Evolutionary conservation across 1,284 basidiomycete species (phyloP).

Genomic region (Malassezia dermatis): DNA sequence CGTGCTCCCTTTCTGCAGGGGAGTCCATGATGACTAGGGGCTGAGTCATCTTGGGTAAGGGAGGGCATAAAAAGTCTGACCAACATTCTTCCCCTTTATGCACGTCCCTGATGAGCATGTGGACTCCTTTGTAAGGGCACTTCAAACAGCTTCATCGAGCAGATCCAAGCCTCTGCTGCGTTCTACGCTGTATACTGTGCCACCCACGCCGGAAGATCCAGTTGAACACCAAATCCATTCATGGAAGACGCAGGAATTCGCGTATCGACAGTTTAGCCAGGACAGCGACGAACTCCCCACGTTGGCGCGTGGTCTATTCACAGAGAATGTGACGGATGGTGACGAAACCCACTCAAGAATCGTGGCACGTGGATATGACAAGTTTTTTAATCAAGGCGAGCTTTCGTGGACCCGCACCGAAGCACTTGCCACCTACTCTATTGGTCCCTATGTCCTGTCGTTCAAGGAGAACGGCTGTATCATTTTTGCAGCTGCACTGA

Average conservation of each 20-base stretch:
- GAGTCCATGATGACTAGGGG: background rate
- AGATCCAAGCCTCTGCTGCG: slow-evolving; percentile 26
- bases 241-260: slow-evolving; percentile 44
- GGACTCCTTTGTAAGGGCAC: slow-evolving; percentile 17
- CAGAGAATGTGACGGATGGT: slow-evolving; percentile 24
- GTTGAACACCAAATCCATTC: slow-evolving; percentile 24
- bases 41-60: background rate
- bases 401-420: slow-evolving; percentile 70
- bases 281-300: slow-evolving; percentile 35
- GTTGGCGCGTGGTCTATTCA: slow-evolving; percentile 43
- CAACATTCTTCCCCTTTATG: background rate
- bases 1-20: slow-evolving; percentile 1
- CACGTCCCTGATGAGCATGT: background rate
- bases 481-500: slow-evolving; percentile 84
- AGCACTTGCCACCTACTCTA: slow-evolving; percentile 54
- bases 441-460: slow-evolving; percentile 73
- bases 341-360: slow-evolving; percentile 56
- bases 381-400: slow-evolving; percentile 96
- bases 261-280: slow-evolving; percentile 38
- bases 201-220: background rate
- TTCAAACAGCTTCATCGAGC: slow-evolving; percentile 14
- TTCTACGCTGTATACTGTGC: slow-evolving; percentile 16
- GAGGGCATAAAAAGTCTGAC: background rate
- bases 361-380: slow-evolving; percentile 87
- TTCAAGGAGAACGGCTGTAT: slow-evolving; percentile 97